phyloP scores from a whole-genome alignment of 495 filamentous ascomycete species.

The Hyaloscypha bicolor region DNA sequence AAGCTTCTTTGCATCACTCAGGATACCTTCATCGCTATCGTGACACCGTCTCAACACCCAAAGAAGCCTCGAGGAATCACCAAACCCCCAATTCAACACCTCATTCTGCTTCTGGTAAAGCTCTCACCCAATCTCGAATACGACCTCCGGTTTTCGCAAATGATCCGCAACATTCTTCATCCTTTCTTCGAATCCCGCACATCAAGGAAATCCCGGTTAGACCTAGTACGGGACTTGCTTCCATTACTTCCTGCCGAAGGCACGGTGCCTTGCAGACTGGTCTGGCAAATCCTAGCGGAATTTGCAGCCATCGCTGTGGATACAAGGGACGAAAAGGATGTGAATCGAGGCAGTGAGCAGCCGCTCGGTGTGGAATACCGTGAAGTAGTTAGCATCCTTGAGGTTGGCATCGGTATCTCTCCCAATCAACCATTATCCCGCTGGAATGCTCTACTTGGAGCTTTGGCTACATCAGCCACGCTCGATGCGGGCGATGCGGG shows the following conservation, averaged over 20 bases:
- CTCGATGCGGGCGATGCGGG: conserved; percentile 68
- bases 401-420: conserved; percentile 48
- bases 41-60: conserved; percentile 34
- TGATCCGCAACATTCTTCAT: conserved; percentile 22
- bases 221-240: conserved; percentile 27
- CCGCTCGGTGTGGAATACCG: conserved; percentile 62
- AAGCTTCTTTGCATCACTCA: conserved; percentile 58
- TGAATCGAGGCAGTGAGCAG: conserved; percentile 22
- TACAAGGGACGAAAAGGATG: conserved; percentile 26
- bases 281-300: conserved; percentile 45
- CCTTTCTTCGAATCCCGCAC: conserved; percentile 29
- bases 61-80: conserved; percentile 21
- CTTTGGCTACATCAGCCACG: conserved; percentile 58
- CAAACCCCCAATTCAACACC: conserved; percentile 29
- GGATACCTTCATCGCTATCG: conserved; percentile 28
- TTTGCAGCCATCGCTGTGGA: conserved; percentile 37
- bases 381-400: conserved; percentile 67
- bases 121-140: conserved; percentile 28
- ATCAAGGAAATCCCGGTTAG: conserved; percentile 20
- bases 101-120: conserved; percentile 22
- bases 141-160: conserved; percentile 20
- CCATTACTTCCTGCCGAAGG: conserved; percentile 19
- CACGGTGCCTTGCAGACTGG: conserved; percentile 34
- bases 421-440: conserved; percentile 37
- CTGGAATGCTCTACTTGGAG: conserved; percentile 65